Evolutionary conservation across 768 basidiomycete species (phyloP).

Genomic region (Pleurotus ostreatus): DNA sequence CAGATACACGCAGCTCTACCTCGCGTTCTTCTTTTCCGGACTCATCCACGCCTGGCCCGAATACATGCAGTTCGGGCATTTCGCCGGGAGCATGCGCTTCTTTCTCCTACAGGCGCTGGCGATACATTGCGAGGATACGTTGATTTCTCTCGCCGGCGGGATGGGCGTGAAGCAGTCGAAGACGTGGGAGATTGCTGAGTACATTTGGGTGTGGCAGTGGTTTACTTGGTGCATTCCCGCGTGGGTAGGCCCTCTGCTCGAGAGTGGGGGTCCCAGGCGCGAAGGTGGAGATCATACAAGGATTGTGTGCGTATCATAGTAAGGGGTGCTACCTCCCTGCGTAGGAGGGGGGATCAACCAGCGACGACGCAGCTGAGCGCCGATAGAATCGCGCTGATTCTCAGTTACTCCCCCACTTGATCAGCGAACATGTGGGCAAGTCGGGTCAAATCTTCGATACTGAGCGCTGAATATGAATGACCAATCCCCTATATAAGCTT

Average conservation of each 20-base stretch:
- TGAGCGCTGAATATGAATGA: too few species aligned
- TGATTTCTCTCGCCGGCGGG: conserved; percentile 18
- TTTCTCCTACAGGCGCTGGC: conserved; percentile 24
- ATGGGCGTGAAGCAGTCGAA: conserved; percentile 5
- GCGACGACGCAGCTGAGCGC: too few species aligned
- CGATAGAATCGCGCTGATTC: too few species aligned
- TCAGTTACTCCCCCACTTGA: too few species aligned
- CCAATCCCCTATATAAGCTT: too few species aligned
- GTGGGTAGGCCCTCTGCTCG: background rate
- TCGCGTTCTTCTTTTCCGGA: conserved; percentile 12
- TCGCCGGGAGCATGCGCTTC: conserved; percentile 16
- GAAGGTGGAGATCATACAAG: too few species aligned
- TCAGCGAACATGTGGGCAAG: too few species aligned
- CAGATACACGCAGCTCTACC: conserved; percentile 24
- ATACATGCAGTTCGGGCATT: background rate
- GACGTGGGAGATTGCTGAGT: conserved; percentile 9
- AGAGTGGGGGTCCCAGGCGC: background rate
- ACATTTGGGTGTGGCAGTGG: conserved; percentile 15
- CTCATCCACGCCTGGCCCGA: conserved; percentile 13
- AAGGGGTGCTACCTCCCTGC: too few species aligned
- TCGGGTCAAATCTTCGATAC: too few species aligned
- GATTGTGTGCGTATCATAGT: too few species aligned
- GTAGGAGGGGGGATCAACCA: too few species aligned
- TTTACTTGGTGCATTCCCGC: conserved; percentile 8
- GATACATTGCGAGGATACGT: conserved; percentile 26